phyloP scores from a whole-genome alignment of 768 basidiomycete species.

The Candolleomyces efflorescens region DNA sequence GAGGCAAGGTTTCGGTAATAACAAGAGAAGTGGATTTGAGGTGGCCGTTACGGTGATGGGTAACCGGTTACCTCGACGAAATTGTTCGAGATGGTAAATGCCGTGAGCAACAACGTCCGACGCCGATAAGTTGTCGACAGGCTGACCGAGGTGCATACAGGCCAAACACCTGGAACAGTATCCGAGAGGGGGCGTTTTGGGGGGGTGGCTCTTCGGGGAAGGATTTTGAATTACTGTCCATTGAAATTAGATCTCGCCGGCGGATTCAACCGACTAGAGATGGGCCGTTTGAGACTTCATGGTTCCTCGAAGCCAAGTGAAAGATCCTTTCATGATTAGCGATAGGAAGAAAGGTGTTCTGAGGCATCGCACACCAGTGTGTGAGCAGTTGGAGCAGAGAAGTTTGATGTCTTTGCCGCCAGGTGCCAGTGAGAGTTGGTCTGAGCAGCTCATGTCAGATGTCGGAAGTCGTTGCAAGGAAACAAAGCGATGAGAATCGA shows the following conservation, averaged over 20 bases:
- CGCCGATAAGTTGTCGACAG: no score
- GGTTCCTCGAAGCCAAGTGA: background rate
- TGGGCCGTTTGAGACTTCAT: conserved; percentile 7
- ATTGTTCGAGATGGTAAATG: no score
- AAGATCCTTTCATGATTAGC: background rate
- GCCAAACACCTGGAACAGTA: no score
- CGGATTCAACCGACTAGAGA: background rate
- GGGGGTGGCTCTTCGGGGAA: no score
- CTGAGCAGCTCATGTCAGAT: background rate
- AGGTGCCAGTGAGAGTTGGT: background rate
- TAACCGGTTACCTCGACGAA: no score
- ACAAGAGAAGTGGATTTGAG: no score
- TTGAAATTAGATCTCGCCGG: background rate
- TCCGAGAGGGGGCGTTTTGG: no score
- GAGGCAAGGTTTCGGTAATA: no score
- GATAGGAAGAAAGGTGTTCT: background rate
- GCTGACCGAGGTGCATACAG: no score
- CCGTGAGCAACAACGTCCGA: no score
- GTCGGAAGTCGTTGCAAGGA: background rate
- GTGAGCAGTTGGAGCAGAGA: background rate
- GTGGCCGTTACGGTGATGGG: no score
- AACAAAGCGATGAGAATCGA: background rate
- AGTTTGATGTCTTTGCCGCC: background rate
- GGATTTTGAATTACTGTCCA: no score
- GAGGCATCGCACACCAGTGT: background rate